A percentile compares a stretch with the other conserved stretches of the same genome.
Evolutionary conservation across 257 asterid genomes (phyloP).

Genomic region (Thymus quinquecostatus): DNA sequence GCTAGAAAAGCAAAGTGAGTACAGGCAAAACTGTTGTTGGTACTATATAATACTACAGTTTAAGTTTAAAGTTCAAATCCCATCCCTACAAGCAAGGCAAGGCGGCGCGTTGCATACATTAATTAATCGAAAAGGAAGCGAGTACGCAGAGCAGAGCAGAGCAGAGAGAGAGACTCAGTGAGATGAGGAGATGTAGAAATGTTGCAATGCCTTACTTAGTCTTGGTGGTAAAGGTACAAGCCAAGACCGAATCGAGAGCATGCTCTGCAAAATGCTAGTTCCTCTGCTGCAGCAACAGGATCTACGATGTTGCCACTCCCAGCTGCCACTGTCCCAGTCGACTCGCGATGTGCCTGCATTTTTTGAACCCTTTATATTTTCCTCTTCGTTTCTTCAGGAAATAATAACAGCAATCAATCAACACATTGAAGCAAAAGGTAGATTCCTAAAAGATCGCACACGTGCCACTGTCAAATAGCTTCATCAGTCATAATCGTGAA

Average conservation of each 20-base stretch:
- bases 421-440: background rate
- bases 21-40: constrained; percentile 7
- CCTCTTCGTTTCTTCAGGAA: background rate
- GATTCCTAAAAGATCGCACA: background rate
- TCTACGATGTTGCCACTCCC: constrained; percentile 44
- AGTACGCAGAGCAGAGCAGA: no score
- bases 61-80: background rate
- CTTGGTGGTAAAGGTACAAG: constrained; percentile 82
- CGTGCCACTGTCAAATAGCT: no score
- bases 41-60: background rate
- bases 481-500: no score
- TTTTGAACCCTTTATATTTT: background rate
- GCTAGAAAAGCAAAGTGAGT: background rate
- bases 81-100: background rate
- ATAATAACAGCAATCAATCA: background rate
- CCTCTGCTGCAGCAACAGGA: constrained; percentile 92
- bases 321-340: constrained; percentile 78
- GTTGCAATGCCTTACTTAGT: constrained; percentile 5
- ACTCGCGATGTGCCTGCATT: constrained; percentile 86
- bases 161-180: background rate
- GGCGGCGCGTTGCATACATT: background rate
- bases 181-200: background rate
- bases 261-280: constrained; percentile 92
- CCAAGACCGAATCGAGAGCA: constrained; percentile 98
- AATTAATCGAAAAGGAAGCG: background rate